Conservation (phyloP, 108 stramenopile genomes). For the Nitzschia putrida region DNA sequence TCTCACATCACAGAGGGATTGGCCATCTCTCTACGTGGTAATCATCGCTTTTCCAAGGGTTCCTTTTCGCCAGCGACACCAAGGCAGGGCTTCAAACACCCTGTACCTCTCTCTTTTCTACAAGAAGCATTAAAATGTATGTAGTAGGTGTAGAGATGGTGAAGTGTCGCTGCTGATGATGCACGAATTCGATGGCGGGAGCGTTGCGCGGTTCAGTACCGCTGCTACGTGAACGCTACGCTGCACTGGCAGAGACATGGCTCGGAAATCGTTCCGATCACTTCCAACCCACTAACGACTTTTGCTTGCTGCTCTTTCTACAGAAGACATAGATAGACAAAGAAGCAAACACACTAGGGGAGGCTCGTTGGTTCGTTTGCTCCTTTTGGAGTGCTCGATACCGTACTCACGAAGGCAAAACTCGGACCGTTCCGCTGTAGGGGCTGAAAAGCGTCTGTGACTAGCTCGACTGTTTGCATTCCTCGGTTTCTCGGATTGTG, state of each 20-base stretch:
- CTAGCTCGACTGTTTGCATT: too few relatives aligned
- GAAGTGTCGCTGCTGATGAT: neutral
- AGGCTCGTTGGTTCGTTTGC: constrained; percentile 23
- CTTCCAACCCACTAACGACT: neutral
- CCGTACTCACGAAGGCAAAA: constrained; percentile 15
- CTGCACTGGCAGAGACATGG: too few relatives aligned
- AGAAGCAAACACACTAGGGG: constrained; percentile 12
- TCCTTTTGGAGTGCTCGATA: constrained; percentile 31
- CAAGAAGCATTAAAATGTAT: constrained; percentile 19
- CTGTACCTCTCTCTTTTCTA: constrained; percentile 13
- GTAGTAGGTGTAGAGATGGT: constrained; percentile 1
- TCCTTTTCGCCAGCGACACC: constrained; percentile 1
- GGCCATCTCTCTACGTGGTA: constrained; percentile 19
- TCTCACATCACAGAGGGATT: constrained; percentile 15
- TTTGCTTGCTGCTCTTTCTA: neutral
- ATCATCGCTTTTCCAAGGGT: neutral
- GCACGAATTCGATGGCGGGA: neutral
- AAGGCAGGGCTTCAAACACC: constrained; percentile 1
- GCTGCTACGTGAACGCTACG: too few relatives aligned
- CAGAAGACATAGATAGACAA: constrained; percentile 5
- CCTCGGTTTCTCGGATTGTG: too few relatives aligned
- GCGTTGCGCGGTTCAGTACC: too few relatives aligned
- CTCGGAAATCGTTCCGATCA: too few relatives aligned
- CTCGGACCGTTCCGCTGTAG: neutral
- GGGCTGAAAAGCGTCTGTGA: too few relatives aligned